Conservation (phyloP, 1,284 basidiomycete species). For the Sphagnurus paluster region DNA sequence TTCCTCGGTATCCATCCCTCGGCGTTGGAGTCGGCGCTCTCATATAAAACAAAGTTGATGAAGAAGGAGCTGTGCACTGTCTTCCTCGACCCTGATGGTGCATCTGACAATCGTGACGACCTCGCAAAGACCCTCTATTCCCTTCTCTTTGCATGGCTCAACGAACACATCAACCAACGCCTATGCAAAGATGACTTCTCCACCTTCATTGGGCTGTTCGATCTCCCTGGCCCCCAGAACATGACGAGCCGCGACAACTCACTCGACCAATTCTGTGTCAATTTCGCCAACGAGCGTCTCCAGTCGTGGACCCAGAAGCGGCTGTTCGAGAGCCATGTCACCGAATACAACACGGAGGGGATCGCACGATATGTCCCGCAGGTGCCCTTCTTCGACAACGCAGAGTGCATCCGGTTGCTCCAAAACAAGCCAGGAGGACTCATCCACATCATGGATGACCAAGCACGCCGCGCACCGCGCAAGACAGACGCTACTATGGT, state of each 20-base stretch:
- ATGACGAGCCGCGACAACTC: slow-evolving; percentile 84
- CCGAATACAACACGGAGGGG: slow-evolving; percentile 87
- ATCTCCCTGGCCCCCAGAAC: slow-evolving; percentile 93
- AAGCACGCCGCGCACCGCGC: slow-evolving; percentile 82
- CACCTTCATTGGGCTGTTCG: slow-evolving; percentile 94
- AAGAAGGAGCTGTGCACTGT: slow-evolving; percentile 95
- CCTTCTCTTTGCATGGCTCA: slow-evolving; percentile 94
- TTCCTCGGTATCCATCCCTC: slow-evolving; percentile 85
- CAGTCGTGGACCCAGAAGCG: slow-evolving; percentile 83
- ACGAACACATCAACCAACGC: slow-evolving; percentile 94
- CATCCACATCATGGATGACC: slow-evolving; percentile 97
- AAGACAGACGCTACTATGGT: slow-evolving; percentile 95
- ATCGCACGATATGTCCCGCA: slow-evolving; percentile 71
- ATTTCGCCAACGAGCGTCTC: slow-evolving; percentile 91
- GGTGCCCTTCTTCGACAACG: slow-evolving; percentile 88
- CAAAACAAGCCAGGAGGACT: slow-evolving; percentile 89
- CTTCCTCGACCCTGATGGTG: slow-evolving; percentile 93
- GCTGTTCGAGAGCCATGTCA: slow-evolving; percentile 77
- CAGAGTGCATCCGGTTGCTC: slow-evolving; percentile 86
- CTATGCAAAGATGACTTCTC: slow-evolving; percentile 90
- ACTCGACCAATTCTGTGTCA: slow-evolving; percentile 95
- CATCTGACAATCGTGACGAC: slow-evolving; percentile 90
- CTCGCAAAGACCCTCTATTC: slow-evolving; percentile 93
- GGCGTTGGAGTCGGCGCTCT: slow-evolving; percentile 82
- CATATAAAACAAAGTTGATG: slow-evolving; percentile 91